Conservation (phyloP, 2,329 filamentous ascomycete species). For the Lachnellula subtilissima region DNA sequence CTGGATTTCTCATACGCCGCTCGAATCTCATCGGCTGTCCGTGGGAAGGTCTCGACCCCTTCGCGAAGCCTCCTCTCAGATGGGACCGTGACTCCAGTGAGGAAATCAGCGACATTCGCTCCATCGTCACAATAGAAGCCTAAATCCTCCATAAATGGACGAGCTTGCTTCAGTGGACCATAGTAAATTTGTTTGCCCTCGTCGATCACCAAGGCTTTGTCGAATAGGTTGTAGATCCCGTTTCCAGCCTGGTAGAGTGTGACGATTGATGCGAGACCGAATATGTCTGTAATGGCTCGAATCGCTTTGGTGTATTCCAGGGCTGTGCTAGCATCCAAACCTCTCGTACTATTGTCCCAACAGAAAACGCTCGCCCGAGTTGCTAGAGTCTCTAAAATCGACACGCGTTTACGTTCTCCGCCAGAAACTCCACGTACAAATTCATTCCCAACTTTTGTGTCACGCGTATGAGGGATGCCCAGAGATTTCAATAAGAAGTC, state of each 20-base stretch:
- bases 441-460: slow-evolving; percentile 53
- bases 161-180: slow-evolving; percentile 52
- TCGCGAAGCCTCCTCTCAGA: slow-evolving; percentile 59
- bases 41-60: slow-evolving; percentile 40
- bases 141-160: slow-evolving; percentile 58
- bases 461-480: slow-evolving; percentile 51
- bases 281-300: slow-evolving; percentile 59
- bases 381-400: slow-evolving; percentile 46
- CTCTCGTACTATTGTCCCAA: slow-evolving; percentile 65
- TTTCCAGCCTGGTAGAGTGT: slow-evolving; percentile 68
- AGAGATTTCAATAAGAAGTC: slow-evolving; percentile 29
- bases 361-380: slow-evolving; percentile 45
- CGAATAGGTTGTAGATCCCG: slow-evolving; percentile 64
- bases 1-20: slow-evolving; percentile 47
- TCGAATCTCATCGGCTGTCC: slow-evolving; percentile 42
- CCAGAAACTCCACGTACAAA: slow-evolving; percentile 59
- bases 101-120: slow-evolving; percentile 60
- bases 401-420: slow-evolving; percentile 57
- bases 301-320: slow-evolving; percentile 57
- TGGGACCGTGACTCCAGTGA: slow-evolving; percentile 48
- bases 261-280: slow-evolving; percentile 56
- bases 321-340: slow-evolving; percentile 65
- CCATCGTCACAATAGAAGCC: slow-evolving; percentile 60
- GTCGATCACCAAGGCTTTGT: slow-evolving; percentile 65
- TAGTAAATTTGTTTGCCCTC: slow-evolving; percentile 63